These are phyloP conservation scores for Cairneyella variabilis DNA, from an alignment of 495 filamentous ascomycete genomes.

Conservation along the genomic window DNA sequence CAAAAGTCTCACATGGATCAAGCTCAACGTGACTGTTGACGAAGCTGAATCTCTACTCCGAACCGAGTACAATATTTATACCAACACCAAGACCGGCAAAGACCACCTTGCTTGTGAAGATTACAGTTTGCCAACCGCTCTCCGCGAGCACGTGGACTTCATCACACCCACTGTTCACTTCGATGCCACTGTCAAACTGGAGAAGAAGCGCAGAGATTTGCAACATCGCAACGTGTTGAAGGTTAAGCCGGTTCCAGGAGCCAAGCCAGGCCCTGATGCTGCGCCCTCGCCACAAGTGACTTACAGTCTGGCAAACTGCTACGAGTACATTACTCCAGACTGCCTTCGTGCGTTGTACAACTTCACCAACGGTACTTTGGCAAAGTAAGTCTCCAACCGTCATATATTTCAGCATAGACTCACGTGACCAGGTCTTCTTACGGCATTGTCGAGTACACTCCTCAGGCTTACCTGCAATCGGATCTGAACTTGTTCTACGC, in stretches of 20 bases:
- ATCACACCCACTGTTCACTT: conserved; percentile 33
- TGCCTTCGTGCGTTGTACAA: conserved; percentile 23
- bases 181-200: conserved; percentile 15
- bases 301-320: conserved; percentile 24
- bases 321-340: conserved; percentile 18
- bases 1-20: conserved; percentile 7
- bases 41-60: conserved; percentile 54
- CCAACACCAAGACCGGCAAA: conserved; percentile 40
- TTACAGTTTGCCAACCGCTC: conserved; percentile 49
- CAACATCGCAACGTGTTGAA: conserved; percentile 22
- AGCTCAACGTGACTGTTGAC: conserved; percentile 42
- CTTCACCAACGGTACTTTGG: conserved; percentile 16
- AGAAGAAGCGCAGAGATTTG: conserved; percentile 16
- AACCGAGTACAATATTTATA: conserved; percentile 54
- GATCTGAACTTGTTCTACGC: conserved; percentile 22
- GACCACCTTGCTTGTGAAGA: conserved; percentile 31
- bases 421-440: conserved; percentile 17
- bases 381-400: conserved; percentile 1
- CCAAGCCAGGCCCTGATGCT: conserved; percentile 1
- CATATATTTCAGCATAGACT: background rate
- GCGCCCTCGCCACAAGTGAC: conserved; percentile 11
- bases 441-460: conserved; percentile 24
- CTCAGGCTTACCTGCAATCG: conserved; percentile 16
- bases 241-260: conserved; percentile 7
- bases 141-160: conserved; percentile 53